Conservation (phyloP, 2,329 filamentous ascomycete species). For the Pestalotiopsis sp. region DNA sequence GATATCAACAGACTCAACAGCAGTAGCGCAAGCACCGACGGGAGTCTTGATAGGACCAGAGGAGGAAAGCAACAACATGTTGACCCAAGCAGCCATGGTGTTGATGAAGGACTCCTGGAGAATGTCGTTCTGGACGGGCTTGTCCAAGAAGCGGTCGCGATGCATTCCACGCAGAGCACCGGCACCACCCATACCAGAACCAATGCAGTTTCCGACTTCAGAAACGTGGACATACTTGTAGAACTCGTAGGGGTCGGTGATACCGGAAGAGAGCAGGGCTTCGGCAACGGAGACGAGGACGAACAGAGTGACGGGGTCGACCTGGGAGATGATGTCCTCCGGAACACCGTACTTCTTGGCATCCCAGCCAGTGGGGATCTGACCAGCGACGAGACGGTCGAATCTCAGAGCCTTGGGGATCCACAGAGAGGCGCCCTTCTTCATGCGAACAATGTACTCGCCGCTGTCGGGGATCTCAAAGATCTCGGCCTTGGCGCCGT, state of each 20-base stretch:
- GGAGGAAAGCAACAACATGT: conserved; percentile 97
- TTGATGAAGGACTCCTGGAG: conserved; percentile 99
- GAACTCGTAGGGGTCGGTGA: conserved; percentile 99
- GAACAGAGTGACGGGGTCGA: conserved; percentile 94
- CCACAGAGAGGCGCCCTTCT: conserved; percentile 92
- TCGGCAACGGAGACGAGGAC: conserved; percentile 94
- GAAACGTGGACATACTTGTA: conserved; percentile 99
- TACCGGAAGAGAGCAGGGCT: conserved; percentile 86
- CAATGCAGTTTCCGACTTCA: conserved; percentile 96
- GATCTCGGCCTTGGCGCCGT: conserved; percentile 96
- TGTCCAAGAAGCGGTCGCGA: conserved; percentile 95
- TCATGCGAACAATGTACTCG: conserved; percentile 91
- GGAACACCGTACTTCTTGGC: conserved; percentile 95
- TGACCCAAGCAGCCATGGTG: conserved; percentile 99
- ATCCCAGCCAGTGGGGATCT: conserved; percentile 97
- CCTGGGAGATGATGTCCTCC: conserved; percentile 96
- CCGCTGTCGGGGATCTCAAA: conserved; percentile 94
- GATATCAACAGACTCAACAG: conserved; percentile 96
- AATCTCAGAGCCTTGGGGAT: conserved; percentile 98
- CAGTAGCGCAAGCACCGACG: conserved; percentile 94
- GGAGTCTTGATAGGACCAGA: conserved; percentile 98
- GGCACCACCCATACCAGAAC: conserved; percentile 97
- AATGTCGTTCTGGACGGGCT: conserved; percentile 97
- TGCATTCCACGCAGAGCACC: conserved; percentile 95
- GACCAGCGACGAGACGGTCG: conserved; percentile 94